Evolutionary conservation across 2,329 filamentous ascomycete species (phyloP), one percentile per base, ranked within the genome.

Genomic region (Capronia epimyces): DNA sequence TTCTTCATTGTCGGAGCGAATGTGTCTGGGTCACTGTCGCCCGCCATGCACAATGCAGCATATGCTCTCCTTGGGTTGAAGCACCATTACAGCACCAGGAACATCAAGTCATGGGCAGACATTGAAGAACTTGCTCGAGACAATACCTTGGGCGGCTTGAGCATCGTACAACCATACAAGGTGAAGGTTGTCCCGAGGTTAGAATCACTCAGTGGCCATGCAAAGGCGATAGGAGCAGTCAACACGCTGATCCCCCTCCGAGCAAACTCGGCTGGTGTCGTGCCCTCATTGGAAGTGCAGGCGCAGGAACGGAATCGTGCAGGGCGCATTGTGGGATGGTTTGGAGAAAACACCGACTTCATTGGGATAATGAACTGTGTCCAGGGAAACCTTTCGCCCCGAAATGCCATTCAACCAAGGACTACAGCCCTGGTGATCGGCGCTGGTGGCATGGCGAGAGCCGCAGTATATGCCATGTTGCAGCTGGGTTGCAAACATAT

Each of bases 401-500:
- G 70, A 13, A 81, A 81, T 54, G 75, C 76, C 0, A 76, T 82
- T 27, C 73, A 75, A 41, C 66, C 68, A 4, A 74, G 70, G 41
- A 76, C 72, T 1, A 76, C 75, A 3, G 77, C 72, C 12, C 64
- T 82, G 2, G 70, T 82, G 3, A 72, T 80, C 55, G 79, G 79
- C 8, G 77, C 78, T n/a, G 79, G 79, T 37, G 86, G 87, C 5
- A 90, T 90, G 86, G 86, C 84, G 7, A 77, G 87, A 53, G 85
- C 86, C 2, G 84, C 86, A 1, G 79, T 88, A 2, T 91, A 91
- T 60, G 82, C 86, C 1, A 82, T 91, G 78, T 74, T 90, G 20
- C 84, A 87, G 60, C 74, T 90, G 6, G 87, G 86, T 2, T 86
- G 89, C 43, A 80, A 81, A 53, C 86, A 86, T 57, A 85, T 91